phyloP scores from a whole-genome alignment of 345 rosid genomes.

The Euphorbia peplus region DNA sequence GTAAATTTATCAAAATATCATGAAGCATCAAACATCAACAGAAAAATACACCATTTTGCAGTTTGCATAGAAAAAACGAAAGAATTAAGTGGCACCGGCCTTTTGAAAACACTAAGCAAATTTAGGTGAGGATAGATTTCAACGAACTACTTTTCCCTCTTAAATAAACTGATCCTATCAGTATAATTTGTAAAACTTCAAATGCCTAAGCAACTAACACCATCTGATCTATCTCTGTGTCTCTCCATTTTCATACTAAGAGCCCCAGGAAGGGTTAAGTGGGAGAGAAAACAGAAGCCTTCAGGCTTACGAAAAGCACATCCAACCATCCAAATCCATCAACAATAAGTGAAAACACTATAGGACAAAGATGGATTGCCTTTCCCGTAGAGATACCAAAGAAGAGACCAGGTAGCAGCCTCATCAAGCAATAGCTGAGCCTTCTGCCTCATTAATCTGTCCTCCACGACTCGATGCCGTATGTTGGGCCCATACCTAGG shows the following conservation, averaged over 20 bases:
- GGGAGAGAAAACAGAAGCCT: background rate
- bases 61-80: background rate
- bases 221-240: background rate
- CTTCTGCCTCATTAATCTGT: constrained; percentile 91
- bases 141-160: background rate
- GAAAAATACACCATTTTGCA: background rate
- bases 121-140: background rate
- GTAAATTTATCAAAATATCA: background rate
- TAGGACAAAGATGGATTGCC: constrained; percentile 48
- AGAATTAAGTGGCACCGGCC: background rate
- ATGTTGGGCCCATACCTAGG: constrained; percentile 65
- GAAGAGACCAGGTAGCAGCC: constrained; percentile 98
- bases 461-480: constrained; percentile 78
- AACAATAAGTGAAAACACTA: constrained; percentile 3
- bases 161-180: background rate
- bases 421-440: constrained; percentile 92
- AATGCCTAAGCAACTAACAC: background rate
- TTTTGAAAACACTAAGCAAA: background rate
- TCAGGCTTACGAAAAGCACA: background rate
- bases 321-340: background rate
- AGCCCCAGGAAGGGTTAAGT: background rate
- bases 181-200: background rate
- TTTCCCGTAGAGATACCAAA: constrained; percentile 97
- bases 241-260: background rate
- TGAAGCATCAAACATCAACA: background rate